Evolutionary conservation across 257 asterid species (phyloP).

Genomic region (Prunella vulgaris): DNA sequence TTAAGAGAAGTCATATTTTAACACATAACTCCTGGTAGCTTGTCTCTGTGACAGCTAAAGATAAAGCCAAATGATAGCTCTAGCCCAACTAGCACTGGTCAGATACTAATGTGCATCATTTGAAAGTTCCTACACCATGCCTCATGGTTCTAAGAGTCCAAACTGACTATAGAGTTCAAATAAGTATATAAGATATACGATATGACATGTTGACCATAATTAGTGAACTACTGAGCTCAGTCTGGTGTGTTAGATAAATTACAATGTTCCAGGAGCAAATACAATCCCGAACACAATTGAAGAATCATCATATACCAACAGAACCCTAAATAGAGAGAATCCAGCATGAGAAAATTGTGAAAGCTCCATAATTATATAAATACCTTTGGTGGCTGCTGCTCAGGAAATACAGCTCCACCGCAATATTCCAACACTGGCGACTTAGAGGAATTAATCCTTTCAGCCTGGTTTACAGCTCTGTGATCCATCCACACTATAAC

Average conservation of each 20-base stretch:
- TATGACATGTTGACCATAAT: background rate
- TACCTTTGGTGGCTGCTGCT: slow-evolving; percentile 99
- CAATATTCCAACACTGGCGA: slow-evolving; percentile 92
- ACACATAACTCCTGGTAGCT: background rate
- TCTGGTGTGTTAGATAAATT: no score
- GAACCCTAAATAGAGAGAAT: background rate
- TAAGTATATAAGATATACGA: background rate
- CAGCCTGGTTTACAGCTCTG: slow-evolving; percentile 93
- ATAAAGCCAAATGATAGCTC: background rate
- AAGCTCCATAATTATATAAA: slow-evolving; percentile 1
- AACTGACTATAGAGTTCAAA: background rate
- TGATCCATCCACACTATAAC: slow-evolving; percentile 99
- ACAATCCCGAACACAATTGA: background rate
- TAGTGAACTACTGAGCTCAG: background rate
- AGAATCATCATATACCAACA: background rate
- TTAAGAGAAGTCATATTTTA: background rate
- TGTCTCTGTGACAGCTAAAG: background rate
- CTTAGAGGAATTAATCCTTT: slow-evolving; percentile 74
- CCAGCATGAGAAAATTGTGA: slow-evolving; percentile 9
- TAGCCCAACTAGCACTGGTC: background rate
- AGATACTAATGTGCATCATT: slow-evolving; percentile 5
- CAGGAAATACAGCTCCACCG: slow-evolving; percentile 96
- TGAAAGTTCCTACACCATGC: background rate
- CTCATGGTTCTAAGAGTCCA: background rate
- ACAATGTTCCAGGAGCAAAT: background rate